A percentile compares a stretch with the other conserved stretches of the same genome.
These are phyloP conservation scores for Pleurotus salmoneostramineus DNA, from an alignment of 768 basidiomycete species.

Conservation along the genomic window DNA sequence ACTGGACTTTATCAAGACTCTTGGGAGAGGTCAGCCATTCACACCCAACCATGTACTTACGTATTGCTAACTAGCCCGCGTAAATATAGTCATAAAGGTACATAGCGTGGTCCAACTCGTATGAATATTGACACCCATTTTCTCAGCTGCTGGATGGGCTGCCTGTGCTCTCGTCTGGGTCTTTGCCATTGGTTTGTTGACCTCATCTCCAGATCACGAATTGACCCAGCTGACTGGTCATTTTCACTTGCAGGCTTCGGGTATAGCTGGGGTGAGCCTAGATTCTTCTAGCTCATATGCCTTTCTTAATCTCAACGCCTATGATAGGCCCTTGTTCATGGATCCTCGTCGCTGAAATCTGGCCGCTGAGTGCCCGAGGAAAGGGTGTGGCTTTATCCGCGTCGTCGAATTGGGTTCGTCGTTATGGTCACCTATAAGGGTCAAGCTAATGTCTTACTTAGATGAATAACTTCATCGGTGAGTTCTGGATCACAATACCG, in stretches of 20 bases:
- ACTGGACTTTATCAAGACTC: constrained; percentile 52
- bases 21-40: constrained; percentile 42
- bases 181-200: constrained; percentile 55
- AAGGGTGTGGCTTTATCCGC: constrained; percentile 75
- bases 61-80: constrained; percentile 4
- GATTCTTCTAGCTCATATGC: background rate
- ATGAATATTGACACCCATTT: background rate
- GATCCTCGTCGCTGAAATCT: constrained; percentile 76
- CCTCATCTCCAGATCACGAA: background rate
- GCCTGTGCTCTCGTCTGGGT: constrained; percentile 72
- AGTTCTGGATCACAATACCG: constrained; percentile 12
- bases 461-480: constrained; percentile 79
- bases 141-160: constrained; percentile 64
- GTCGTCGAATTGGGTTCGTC: constrained; percentile 67
- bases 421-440: background rate
- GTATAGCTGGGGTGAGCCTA: constrained; percentile 63
- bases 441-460: constrained; percentile 15
- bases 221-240: background rate
- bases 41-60: background rate
- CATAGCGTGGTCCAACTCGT: constrained; percentile 7
- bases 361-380: constrained; percentile 67
- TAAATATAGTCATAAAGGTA: constrained; percentile 26
- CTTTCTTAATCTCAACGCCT: background rate
- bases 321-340: constrained; percentile 58
- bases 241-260: constrained; percentile 49